phyloP scores from a whole-genome alignment of 2,329 filamentous ascomycete genomes.

The Ascochyta clinopodiicola region DNA sequence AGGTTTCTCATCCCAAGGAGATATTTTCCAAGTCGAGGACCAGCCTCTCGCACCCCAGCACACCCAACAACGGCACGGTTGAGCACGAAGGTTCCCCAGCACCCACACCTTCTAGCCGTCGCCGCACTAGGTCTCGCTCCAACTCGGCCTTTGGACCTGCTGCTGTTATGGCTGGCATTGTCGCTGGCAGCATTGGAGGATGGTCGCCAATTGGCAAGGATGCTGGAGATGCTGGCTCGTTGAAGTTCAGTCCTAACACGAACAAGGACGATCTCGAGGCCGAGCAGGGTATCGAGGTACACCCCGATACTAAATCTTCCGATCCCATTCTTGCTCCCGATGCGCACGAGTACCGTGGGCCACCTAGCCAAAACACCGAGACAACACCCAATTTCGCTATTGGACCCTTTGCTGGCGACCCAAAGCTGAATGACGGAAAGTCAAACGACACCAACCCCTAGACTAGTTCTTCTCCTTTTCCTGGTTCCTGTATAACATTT shows the following conservation, averaged over 20 bases:
- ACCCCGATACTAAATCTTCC: conserved; percentile 57
- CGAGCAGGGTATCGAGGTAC: conserved; percentile 54
- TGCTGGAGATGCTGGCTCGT: conserved; percentile 50
- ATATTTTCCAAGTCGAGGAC: conserved; percentile 68
- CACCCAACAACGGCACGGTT: conserved; percentile 62
- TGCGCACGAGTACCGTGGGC: conserved; percentile 48
- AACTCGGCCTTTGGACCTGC: conserved; percentile 77
- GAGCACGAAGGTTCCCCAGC: conserved; percentile 52
- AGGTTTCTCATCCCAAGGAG: conserved; percentile 76
- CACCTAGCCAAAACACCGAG: conserved; percentile 53
- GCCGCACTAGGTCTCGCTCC: conserved; percentile 69
- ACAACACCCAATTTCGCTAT: conserved; percentile 53
- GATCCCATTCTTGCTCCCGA: conserved; percentile 56
- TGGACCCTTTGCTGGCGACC: conserved; percentile 53
- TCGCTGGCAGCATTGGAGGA: conserved; percentile 76
- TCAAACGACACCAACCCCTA: conserved; percentile 13
- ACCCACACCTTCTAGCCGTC: conserved; percentile 62
- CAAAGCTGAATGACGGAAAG: conserved; percentile 35
- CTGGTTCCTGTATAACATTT: not conserved
- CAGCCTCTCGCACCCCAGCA: conserved; percentile 69
- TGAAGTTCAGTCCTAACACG: conserved; percentile 46
- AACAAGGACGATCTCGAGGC: conserved; percentile 51
- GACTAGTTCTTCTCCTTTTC: not conserved
- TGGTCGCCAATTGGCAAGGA: conserved; percentile 74
- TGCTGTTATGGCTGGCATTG: conserved; percentile 82